Conservation (phyloP, 257 asterid species). For the Nicotiana paniculata region DNA sequence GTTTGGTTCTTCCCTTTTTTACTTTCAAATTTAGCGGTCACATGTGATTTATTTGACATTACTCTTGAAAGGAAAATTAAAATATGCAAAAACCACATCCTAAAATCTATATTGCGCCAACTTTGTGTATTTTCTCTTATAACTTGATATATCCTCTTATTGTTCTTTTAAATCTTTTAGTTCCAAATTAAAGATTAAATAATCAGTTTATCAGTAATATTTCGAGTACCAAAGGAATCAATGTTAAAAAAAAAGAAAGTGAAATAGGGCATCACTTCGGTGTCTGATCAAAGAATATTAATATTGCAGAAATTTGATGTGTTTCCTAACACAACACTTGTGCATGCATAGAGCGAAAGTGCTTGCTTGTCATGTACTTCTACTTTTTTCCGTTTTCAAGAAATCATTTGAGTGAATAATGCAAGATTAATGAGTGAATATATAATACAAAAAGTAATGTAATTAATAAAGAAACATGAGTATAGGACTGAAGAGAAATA, state of each 20-base stretch:
- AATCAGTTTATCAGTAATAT: not conserved
- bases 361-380: constrained; percentile 4
- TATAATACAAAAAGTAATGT: not conserved
- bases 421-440: not conserved
- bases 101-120: not conserved
- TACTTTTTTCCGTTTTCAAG: not conserved
- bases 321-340: not conserved
- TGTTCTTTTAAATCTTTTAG: not conserved
- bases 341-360: not conserved
- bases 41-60: not conserved
- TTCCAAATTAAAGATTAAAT: not conserved
- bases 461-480: not conserved
- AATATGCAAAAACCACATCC: not conserved
- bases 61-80: not conserved
- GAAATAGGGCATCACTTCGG: not conserved
- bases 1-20: not conserved
- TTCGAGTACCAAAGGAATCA: not conserved
- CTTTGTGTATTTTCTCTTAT: not conserved
- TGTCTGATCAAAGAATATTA: not conserved
- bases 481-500: not conserved
- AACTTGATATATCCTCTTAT: not conserved
- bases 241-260: not conserved
- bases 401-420: not conserved
- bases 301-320: not conserved
- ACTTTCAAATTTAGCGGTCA: not conserved